Evolutionary conservation across 2,329 filamentous ascomycete genomes (phyloP).

Genomic region (Cryphonectria naterciae): DNA sequence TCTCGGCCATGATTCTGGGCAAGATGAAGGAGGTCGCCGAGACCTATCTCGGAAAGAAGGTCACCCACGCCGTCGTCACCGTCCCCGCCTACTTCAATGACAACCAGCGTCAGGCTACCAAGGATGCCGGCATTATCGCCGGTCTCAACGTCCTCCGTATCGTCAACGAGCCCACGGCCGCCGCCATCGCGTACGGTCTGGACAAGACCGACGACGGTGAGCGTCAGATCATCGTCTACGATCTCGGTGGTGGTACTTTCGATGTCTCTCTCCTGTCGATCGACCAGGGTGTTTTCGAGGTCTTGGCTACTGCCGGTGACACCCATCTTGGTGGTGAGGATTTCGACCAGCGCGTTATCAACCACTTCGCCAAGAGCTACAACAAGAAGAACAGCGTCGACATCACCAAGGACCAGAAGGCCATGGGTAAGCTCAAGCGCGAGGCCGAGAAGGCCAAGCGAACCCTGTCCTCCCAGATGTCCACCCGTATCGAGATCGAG

Average conservation of each 20-base stretch:
- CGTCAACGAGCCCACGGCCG: slow-evolving; percentile 94
- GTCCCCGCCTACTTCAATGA: slow-evolving; percentile 99
- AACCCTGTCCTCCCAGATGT: slow-evolving; percentile 92
- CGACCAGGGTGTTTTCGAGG: slow-evolving; percentile 91
- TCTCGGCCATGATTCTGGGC: slow-evolving; percentile 79
- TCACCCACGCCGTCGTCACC: slow-evolving; percentile 87
- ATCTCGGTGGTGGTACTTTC: slow-evolving; percentile 92
- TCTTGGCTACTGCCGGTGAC: slow-evolving; percentile 92
- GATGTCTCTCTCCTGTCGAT: slow-evolving; percentile 93
- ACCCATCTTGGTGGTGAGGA: slow-evolving; percentile 98
- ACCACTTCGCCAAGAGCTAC: slow-evolving; percentile 94
- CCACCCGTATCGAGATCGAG: slow-evolving; percentile 93
- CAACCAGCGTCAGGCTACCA: slow-evolving; percentile 94
- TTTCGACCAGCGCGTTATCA: slow-evolving; percentile 97
- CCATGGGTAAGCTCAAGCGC: slow-evolving; percentile 99
- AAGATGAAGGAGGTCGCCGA: slow-evolving; percentile 88
- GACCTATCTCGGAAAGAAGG: slow-evolving; percentile 78
- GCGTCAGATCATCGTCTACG: slow-evolving; percentile 89
- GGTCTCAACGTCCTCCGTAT: slow-evolving; percentile 95
- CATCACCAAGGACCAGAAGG: slow-evolving; percentile 91
- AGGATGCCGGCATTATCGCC: slow-evolving; percentile 90
- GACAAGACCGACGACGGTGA: slow-evolving; percentile 82
- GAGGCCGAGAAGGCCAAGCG: slow-evolving; percentile 99
- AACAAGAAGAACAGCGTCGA: slow-evolving; percentile 98
- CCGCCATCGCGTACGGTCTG: slow-evolving; percentile 91